A percentile compares a stretch with the other conserved stretches of the same genome.
These are phyloP conservation scores for Prunus padus DNA, from an alignment of 306 rosid species.

Conservation along the genomic window DNA sequence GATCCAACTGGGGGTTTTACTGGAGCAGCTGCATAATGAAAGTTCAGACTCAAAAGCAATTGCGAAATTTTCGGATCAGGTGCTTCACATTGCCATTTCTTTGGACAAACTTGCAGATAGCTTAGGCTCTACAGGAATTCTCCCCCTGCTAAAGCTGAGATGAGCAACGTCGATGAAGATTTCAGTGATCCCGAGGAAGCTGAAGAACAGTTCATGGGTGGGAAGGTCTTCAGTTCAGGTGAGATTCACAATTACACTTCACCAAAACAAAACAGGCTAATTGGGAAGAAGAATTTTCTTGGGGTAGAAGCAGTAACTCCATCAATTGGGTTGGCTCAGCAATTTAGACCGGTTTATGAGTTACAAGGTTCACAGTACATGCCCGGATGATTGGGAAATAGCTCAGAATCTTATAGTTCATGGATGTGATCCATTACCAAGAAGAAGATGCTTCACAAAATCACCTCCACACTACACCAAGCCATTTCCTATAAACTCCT, in stretches of 20 bases:
- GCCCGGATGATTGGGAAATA: slow-evolving; percentile 9
- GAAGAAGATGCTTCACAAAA: slow-evolving; percentile 29
- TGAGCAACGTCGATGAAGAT: slow-evolving; percentile 14
- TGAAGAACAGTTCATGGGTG: background rate
- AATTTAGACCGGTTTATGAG: slow-evolving; percentile 20
- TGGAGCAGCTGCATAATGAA: slow-evolving; percentile 17
- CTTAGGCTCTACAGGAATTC: background rate
- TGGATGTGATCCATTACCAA: slow-evolving; percentile 25
- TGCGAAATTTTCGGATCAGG: background rate
- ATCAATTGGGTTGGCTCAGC: slow-evolving; percentile 14
- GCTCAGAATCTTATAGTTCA: slow-evolving; percentile 18
- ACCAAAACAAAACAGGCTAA: slow-evolving; percentile 22
- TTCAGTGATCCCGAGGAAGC: slow-evolving; percentile 13
- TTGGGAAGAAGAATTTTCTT: slow-evolving; percentile 22
- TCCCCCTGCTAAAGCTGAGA: background rate
- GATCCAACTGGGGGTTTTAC: slow-evolving; percentile 15
- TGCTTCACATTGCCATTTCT: slow-evolving; percentile 25
- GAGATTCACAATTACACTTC: slow-evolving; percentile 22
- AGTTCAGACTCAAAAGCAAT: slow-evolving; percentile 11
- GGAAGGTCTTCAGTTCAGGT: slow-evolving; percentile 20
- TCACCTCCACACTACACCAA: slow-evolving; percentile 18
- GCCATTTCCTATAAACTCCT: slow-evolving; percentile 22
- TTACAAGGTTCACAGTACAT: slow-evolving; percentile 5
- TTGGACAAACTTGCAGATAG: slow-evolving; percentile 15
- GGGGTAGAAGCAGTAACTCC: slow-evolving; percentile 18